Evolutionary conservation across 1,284 basidiomycete genomes (phyloP).

Genomic region (Ceratobasidium sp.): DNA sequence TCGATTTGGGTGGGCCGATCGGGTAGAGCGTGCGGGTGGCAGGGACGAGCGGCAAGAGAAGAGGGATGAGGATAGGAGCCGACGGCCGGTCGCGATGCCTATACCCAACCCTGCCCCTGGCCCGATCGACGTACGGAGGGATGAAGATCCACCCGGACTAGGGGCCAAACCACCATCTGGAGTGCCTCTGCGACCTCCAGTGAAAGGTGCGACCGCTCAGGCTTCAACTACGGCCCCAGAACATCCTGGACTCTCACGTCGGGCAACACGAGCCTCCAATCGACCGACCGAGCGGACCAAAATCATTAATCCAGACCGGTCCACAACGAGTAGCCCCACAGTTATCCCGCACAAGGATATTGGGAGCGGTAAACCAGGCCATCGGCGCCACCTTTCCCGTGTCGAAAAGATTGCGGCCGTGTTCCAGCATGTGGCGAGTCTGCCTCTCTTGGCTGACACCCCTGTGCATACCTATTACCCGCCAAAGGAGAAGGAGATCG

Average conservation of each 20-base stretch:
- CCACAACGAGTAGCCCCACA: constrained; percentile 26
- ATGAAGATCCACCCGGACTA: neutral
- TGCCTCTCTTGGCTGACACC: constrained; percentile 7
- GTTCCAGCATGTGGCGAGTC: constrained; percentile 19
- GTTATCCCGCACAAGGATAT: constrained; percentile 11
- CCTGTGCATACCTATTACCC: constrained; percentile 31
- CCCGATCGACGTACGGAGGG: constrained; percentile 19
- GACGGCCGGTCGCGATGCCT: constrained; percentile 16
- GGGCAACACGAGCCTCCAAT: neutral
- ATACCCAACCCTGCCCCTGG: constrained; percentile 29
- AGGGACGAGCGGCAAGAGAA: constrained; percentile 3
- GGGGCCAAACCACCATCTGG: no score
- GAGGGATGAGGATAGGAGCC: constrained; percentile 11
- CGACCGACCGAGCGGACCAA: neutral
- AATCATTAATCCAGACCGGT: neutral
- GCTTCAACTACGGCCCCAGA: no score
- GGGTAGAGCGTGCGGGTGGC: constrained; percentile 31
- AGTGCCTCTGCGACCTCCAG: neutral
- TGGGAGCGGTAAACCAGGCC: neutral
- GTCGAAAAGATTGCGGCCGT: constrained; percentile 33
- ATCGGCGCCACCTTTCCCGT: constrained; percentile 15
- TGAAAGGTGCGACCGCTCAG: neutral
- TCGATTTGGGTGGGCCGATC: constrained; percentile 15
- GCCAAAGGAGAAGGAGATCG: constrained; percentile 1
- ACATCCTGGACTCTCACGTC: constrained; percentile 10